Percentiles rank a stretch among this genome's conserved stretches.
Evolutionary conservation across 2,329 filamentous ascomycete species (phyloP).

Genomic region (Teratosphaeriaceae sp.): DNA sequence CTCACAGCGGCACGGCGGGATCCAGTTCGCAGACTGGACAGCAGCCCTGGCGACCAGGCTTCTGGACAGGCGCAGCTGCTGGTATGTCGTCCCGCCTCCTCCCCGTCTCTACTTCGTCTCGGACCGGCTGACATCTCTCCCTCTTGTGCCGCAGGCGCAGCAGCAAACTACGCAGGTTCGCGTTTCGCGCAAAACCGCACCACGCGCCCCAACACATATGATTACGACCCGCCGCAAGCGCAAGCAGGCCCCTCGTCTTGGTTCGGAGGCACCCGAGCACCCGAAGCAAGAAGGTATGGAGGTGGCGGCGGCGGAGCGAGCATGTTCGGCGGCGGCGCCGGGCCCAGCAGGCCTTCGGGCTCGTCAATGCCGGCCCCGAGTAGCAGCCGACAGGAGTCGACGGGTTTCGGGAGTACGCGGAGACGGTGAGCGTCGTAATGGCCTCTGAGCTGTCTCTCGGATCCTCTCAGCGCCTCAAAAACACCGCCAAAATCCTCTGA

Average conservation of each 20-base stretch:
- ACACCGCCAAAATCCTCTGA: too few relatives aligned
- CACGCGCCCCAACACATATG: not conserved
- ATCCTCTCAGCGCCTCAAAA: too few relatives aligned
- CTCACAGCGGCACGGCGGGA: slow-evolving; percentile 6
- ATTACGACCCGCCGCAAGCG: slow-evolving; percentile 13
- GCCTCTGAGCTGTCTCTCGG: not conserved
- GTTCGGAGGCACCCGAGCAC: slow-evolving; percentile 15
- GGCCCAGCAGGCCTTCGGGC: slow-evolving; percentile 9
- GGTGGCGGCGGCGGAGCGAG: slow-evolving; percentile 7
- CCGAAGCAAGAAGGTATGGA: slow-evolving; percentile 3
- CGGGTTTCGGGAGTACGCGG: slow-evolving; percentile 30
- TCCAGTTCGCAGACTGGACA: slow-evolving; percentile 2
- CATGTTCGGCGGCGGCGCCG: slow-evolving; percentile 13
- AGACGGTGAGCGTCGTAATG: too few relatives aligned
- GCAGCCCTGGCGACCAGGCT: slow-evolving; percentile 63
- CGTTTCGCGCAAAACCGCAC: slow-evolving; percentile 5
- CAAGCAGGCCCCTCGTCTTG: slow-evolving; percentile 27
- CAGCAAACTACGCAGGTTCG: slow-evolving; percentile 19
- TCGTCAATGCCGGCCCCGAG: slow-evolving; percentile 18
- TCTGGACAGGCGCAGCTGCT: slow-evolving; percentile 64
- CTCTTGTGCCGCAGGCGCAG: slow-evolving; percentile 2
- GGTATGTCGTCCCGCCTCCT: too few relatives aligned
- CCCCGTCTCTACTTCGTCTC: too few relatives aligned
- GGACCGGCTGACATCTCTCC: too few relatives aligned
- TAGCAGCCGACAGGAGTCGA: slow-evolving; percentile 27